Percentiles rank a stretch among this genome's conserved stretches.
Evolutionary conservation across 768 basidiomycete species (phyloP).

Genomic region (Termitomyces sp.): DNA sequence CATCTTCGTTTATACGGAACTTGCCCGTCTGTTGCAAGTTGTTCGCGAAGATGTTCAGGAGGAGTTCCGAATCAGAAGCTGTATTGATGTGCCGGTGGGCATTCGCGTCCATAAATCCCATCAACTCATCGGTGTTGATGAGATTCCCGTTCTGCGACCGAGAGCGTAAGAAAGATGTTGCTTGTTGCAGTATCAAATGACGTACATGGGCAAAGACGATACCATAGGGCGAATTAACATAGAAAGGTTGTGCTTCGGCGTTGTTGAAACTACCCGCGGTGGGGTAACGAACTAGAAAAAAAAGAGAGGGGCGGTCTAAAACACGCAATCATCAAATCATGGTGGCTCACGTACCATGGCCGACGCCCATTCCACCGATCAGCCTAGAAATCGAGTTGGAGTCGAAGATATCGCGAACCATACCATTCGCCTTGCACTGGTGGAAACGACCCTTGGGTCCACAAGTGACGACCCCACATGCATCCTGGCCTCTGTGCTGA

Average conservation of each 20-base stretch:
- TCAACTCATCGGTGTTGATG: slow-evolving; percentile 84
- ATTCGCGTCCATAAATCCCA: slow-evolving; percentile 91
- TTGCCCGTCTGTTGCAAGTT: slow-evolving; percentile 98
- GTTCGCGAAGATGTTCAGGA: slow-evolving; percentile 97
- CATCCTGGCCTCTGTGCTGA: slow-evolving; percentile 98
- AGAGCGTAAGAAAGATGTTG: slow-evolving; percentile 4
- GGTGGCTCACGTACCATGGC: slow-evolving; percentile 66
- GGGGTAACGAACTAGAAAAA: slow-evolving; percentile 82
- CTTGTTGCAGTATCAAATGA: slow-evolving; percentile 6
- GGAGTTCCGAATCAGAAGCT: slow-evolving; percentile 93
- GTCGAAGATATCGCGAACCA: slow-evolving; percentile 98
- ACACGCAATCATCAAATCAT: slow-evolving; percentile 14
- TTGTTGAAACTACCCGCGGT: slow-evolving; percentile 97
- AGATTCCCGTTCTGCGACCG: slow-evolving; percentile 88
- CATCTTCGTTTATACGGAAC: slow-evolving; percentile 98
- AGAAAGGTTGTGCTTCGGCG: slow-evolving; percentile 98
- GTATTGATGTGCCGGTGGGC: slow-evolving; percentile 99
- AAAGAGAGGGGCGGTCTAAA: slow-evolving; percentile 3
- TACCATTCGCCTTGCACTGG: slow-evolving; percentile 98
- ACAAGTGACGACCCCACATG: slow-evolving; percentile 95
- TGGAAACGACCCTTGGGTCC: slow-evolving; percentile 93
- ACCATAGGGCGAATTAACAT: slow-evolving; percentile 99
- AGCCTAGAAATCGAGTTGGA: slow-evolving; percentile 68
- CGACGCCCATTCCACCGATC: slow-evolving; percentile 94
- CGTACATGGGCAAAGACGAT: slow-evolving; percentile 96